Evolutionary conservation across 345 rosid species (phyloP), one percentile per base, ranked within the genome.

Genomic region (Aquilaria sinensis): DNA sequence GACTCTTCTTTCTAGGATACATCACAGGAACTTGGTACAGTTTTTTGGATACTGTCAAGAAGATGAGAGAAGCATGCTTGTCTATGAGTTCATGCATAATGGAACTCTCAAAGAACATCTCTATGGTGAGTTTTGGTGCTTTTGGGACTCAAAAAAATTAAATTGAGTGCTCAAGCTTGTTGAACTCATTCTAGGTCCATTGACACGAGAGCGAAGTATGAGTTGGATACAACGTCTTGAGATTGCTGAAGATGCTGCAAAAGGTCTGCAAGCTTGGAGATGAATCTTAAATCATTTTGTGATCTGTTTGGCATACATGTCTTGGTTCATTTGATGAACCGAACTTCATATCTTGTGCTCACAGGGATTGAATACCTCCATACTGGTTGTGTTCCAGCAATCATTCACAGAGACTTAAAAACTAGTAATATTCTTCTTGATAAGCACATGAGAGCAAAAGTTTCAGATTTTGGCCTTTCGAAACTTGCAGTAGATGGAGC

Each of bases 71-170:
- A 85, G 83, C 62, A 77, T 95, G 82, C 97, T 95, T 57, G 83
- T 89, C 47, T 95, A 95, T 10, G 99, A 95, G 82, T 95, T 78
- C 81, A 89, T 95, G 99, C 96, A 89, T 69, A 84, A 78, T 13
- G 99, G 99, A 71, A 91, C 99, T n/a, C 88, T 95, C 64, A 95
- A 91, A 72, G 97, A 95, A 80, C 99, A 87, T 78, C 96, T 95
- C 15, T 89, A 95, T 54, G 90, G 99, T 94, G 83, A 68, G 76
- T 74, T 64, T 2, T 34, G 23, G 34, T 37, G 54, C 64, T 31
- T 47, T 58, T 66, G 10, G 55, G 33, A 32, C 51, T 54, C 30
- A 50, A 23, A 52, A 11, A 23, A 47, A 67, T 41, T 31, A 32
- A 66, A 46, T 61, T 51, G 47, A 56, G 58, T 69, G 45, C 46